Base-by-base conservation (phyloP, 176 grass and related monocot genomes). In the Coix lacrymajobi region DNA sequence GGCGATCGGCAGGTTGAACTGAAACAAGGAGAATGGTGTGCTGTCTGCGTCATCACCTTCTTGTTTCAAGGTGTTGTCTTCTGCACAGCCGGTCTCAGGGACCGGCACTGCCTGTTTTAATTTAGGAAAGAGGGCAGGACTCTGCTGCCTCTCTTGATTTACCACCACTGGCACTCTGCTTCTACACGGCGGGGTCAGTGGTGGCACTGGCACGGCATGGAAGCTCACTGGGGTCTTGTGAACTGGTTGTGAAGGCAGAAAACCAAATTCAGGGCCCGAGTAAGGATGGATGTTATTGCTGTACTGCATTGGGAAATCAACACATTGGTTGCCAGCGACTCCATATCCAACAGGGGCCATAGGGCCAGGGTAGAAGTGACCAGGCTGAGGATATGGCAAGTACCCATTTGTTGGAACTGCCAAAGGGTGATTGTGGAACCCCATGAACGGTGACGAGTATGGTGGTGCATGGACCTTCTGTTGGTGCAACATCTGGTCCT, bases 11-110 rank as follows among this genome's bases (percentile, higher is more conserved):
- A 92, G 87, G 24, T 81, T 92, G 84, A 89, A 97, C 29, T 97
- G 94, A 75, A 97, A 97, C 69, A 97, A 79, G 13, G 94, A 97
- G 74, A 97, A 97, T 10, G 89, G 86, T 14, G 81, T 49, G 36
- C 33, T 26, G 4, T 58, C 56, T 58, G n/a, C 3, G 24, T 51
- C 62, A 8, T 73, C 84, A 48, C 64, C 78, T n/a, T 86, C 77
- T 2, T 73, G 70, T 16, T 73, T 73, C 1, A 1, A 11, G 30
- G 66, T 30, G 20, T 36, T 69, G 51, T 77, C 71, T 73, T 78
- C 83, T 11, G 54, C 24, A 77, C 54, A 76, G 69, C 30, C 58
- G 30, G 63, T 86, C 75, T 86, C 70, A 32, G 65, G 28, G 14
- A 32, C 70, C 1, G 10, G 8, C 4, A 12, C 76, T 37, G 25